phyloP scores from a whole-genome alignment of 345 rosid genomes.

The Laguncularia racemosa region DNA sequence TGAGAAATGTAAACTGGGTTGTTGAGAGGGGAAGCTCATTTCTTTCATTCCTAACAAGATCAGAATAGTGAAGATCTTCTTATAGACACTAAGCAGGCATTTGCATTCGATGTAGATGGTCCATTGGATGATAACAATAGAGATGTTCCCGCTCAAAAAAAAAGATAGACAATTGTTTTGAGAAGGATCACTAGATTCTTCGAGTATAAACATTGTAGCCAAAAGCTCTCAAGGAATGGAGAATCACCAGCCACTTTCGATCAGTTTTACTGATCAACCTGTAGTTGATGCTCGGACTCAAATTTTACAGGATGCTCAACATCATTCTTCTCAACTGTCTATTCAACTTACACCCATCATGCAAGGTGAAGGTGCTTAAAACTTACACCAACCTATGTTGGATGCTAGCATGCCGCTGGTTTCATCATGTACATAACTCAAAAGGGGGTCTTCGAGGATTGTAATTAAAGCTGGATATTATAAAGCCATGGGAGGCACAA shows the following conservation, averaged over 20 bases:
- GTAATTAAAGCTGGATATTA: no score
- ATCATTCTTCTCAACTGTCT: constrained; percentile 15
- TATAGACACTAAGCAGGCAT: constrained; percentile 2
- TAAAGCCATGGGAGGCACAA: no score
- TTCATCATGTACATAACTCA: constrained; percentile 13
- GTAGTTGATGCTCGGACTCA: constrained; percentile 8
- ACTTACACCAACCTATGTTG: constrained; percentile 1
- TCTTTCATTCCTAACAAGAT: no score
- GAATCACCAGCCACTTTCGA: constrained; percentile 7
- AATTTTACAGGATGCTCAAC: constrained; percentile 12
- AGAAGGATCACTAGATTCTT: constrained; percentile 10
- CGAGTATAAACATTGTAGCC: neutral
- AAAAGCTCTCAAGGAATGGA: constrained; percentile 9
- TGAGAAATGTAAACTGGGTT: no score
- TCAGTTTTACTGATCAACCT: constrained; percentile 8
- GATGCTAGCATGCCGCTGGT: constrained; percentile 6
- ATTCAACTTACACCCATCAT: constrained; percentile 8
- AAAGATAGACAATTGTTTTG: constrained; percentile 8
- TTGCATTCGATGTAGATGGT: constrained; percentile 1
- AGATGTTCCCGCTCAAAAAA: constrained; percentile 8
- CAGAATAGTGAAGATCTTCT: constrained; percentile 16
- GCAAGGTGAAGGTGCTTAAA: constrained; percentile 12
- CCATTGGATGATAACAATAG: constrained; percentile 7
- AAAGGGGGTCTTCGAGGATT: no score
- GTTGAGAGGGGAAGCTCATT: no score